Evolutionary conservation across 2,329 filamentous ascomycete genomes (phyloP).

Genomic region (Fusarium denticulatum): DNA sequence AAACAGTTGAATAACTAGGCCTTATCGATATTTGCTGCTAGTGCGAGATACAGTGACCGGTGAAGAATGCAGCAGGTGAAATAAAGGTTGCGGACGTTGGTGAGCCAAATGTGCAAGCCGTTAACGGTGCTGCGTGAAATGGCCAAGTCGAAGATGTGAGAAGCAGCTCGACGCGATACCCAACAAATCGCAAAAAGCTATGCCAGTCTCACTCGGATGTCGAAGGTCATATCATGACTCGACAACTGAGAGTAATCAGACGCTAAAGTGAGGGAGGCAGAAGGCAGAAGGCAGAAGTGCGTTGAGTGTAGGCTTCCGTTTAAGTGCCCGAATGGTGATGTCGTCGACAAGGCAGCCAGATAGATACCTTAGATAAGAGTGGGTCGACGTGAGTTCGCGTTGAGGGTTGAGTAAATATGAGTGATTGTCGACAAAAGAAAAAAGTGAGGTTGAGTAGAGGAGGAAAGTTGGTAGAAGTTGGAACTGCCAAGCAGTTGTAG

Average conservation of each 20-base stretch:
- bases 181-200: slow-evolving; percentile 43
- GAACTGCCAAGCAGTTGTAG: slow-evolving; percentile 28
- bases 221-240: slow-evolving; percentile 46
- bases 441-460: slow-evolving; percentile 6
- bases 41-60: slow-evolving; percentile 8
- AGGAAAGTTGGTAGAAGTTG: slow-evolving; percentile 22
- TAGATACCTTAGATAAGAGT: slow-evolving; percentile 10
- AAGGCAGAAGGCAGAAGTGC: slow-evolving; percentile 1
- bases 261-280: slow-evolving; percentile 33
- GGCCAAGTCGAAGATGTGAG: slow-evolving; percentile 23
- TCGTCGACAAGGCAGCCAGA: slow-evolving; percentile 30
- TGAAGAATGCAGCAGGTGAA: slow-evolving; percentile 19
- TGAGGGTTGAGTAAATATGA: slow-evolving; percentile 13
- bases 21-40: slow-evolving; percentile 17
- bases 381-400: not conserved
- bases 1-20: slow-evolving; percentile 24
- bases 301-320: slow-evolving; percentile 31
- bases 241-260: slow-evolving; percentile 24
- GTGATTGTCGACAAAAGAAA: not conserved
- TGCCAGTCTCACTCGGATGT: slow-evolving; percentile 42
- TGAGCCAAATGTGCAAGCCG: slow-evolving; percentile 16
- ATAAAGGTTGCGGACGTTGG: slow-evolving; percentile 9
- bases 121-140: slow-evolving; percentile 14
- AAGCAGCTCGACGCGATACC: slow-evolving; percentile 34
- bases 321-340: slow-evolving; percentile 13